Percentiles rank a stretch among this genome's conserved stretches.
Evolutionary conservation across 2,329 filamentous ascomycete species (phyloP).

Genomic region (Ophiosphaerella narmari): DNA sequence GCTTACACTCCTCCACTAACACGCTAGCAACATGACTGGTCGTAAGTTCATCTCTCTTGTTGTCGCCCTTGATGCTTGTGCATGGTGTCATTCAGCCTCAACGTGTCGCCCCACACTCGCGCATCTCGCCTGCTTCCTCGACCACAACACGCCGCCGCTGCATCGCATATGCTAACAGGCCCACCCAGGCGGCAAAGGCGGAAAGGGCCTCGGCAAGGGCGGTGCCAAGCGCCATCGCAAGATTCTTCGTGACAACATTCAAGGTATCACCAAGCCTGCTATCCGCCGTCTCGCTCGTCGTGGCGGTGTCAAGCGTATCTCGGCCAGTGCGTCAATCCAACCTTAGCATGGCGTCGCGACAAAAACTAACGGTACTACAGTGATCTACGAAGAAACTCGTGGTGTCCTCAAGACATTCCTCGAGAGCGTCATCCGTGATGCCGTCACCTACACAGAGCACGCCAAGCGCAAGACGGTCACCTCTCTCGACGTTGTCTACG

Average conservation of each 20-base stretch:
- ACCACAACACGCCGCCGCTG: slow-evolving; percentile 15
- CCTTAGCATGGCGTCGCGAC: background rate
- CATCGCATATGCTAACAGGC: slow-evolving; percentile 7
- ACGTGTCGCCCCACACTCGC: slow-evolving; percentile 20
- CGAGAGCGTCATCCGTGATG: slow-evolving; percentile 75
- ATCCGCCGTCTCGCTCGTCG: slow-evolving; percentile 60
- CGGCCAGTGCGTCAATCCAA: slow-evolving; percentile 48
- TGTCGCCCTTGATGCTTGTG: background rate
- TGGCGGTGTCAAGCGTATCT: slow-evolving; percentile 60
- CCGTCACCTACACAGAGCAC: slow-evolving; percentile 79
- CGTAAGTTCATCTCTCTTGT: slow-evolving; percentile 34
- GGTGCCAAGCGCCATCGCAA: slow-evolving; percentile 61
- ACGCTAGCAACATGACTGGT: slow-evolving; percentile 49
- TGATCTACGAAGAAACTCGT: slow-evolving; percentile 81
- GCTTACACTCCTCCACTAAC: slow-evolving; percentile 30
- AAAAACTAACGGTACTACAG: slow-evolving; percentile 45
- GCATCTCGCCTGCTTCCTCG: slow-evolving; percentile 10
- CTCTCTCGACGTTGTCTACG: slow-evolving; percentile 67
- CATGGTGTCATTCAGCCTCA: slow-evolving; percentile 27
- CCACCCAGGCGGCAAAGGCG: slow-evolving; percentile 54
- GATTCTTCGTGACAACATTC: slow-evolving; percentile 61
- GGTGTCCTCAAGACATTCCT: slow-evolving; percentile 80
- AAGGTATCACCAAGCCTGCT: slow-evolving; percentile 60
- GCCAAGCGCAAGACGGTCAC: slow-evolving; percentile 82
- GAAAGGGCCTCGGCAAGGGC: slow-evolving; percentile 60